phyloP scores from a whole-genome alignment of 768 basidiomycete genomes.

The Kwoniella botswanensis region DNA sequence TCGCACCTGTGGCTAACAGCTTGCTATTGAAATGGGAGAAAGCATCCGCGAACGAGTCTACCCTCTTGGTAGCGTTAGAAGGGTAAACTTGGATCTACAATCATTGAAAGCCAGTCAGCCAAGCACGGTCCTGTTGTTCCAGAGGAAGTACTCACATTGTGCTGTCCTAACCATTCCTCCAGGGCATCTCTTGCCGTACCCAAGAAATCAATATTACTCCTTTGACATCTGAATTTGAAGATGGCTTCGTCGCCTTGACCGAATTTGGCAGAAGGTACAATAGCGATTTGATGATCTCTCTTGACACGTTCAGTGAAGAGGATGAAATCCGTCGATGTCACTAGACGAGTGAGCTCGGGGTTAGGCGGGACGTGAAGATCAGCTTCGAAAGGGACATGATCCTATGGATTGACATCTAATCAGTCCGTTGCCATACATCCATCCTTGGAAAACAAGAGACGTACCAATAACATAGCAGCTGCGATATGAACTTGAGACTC shows the following conservation, averaged over 20 bases:
- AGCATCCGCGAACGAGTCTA: constrained; percentile 91
- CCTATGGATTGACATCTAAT: constrained; percentile 62
- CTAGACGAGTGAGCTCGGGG: constrained; percentile 75
- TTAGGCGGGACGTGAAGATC: constrained; percentile 89
- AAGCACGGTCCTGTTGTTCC: background rate
- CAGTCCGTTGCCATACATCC: background rate
- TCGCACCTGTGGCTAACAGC: constrained; percentile 74
- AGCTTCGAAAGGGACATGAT: constrained; percentile 95
- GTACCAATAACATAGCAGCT: constrained; percentile 88
- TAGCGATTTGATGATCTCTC: constrained; percentile 88
- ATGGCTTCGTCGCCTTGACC: constrained; percentile 75
- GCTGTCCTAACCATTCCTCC: constrained; percentile 83
- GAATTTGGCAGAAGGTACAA: constrained; percentile 79
- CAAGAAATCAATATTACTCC: constrained; percentile 91
- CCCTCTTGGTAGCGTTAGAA: constrained; percentile 68
- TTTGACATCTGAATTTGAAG: constrained; percentile 94
- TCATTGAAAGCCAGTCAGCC: background rate
- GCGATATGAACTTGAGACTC: constrained; percentile 97
- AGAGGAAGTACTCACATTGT: constrained; percentile 68
- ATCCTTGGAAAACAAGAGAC: constrained; percentile 37
- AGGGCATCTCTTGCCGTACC: constrained; percentile 87
- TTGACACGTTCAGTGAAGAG: constrained; percentile 89
- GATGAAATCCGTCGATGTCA: constrained; percentile 78
- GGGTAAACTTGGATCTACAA: constrained; percentile 47
- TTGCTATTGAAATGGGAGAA: constrained; percentile 97